Evolutionary conservation across 768 basidiomycete genomes (phyloP), one percentile per base, ranked within the genome.

Genomic region (Mycena venus): DNA sequence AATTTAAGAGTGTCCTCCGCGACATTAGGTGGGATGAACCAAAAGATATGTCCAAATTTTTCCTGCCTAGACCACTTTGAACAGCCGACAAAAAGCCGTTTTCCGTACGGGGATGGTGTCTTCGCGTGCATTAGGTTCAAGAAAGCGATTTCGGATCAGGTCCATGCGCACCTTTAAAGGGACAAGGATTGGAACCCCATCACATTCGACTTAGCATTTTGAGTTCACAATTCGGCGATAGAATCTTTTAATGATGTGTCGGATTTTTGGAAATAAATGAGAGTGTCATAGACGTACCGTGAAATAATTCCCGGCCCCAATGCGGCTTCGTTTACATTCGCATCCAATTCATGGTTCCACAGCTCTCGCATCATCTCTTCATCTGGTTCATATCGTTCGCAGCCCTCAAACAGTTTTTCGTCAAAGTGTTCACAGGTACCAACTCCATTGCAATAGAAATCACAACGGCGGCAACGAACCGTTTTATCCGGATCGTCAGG

Each of bases 271-370:
- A 25, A 27, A 72, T 17, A 21, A 34, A n/a, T n/a, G n/a, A n/a
- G n/a, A n/a, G n/a, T 19, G 10, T 63, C 5, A 27, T 17, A 34
- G 9, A 49, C 63, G 29, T 55, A 68, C 73, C 73, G 67, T 19
- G 67, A 23, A 1, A 74, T 19, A 4, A 63, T 32, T 1, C 67
- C 61, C 6, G 25, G 10, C 0, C 32, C 47, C 3, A 47, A 61
- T 6, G 49, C 49, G 0, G 73, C 73, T 19, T 74, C 73, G 3
- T 34, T 47, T 31, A 58, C 67, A 25, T 68, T 74, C 29, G 66
- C 47, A 29, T 74, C 67, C 1, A 74, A 38, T 23, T 74, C 67
- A 14, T 69, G 73, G 3, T 68, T 59, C 65, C 64, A 73, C 11
- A 73, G 72, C 7, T 27, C 49, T 7, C 14, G 49, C 59, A 58